Evolutionary conservation across 805 yeast species (phyloP), one percentile per base, ranked within the genome.

Genomic region (Spathaspora boniae): DNA sequence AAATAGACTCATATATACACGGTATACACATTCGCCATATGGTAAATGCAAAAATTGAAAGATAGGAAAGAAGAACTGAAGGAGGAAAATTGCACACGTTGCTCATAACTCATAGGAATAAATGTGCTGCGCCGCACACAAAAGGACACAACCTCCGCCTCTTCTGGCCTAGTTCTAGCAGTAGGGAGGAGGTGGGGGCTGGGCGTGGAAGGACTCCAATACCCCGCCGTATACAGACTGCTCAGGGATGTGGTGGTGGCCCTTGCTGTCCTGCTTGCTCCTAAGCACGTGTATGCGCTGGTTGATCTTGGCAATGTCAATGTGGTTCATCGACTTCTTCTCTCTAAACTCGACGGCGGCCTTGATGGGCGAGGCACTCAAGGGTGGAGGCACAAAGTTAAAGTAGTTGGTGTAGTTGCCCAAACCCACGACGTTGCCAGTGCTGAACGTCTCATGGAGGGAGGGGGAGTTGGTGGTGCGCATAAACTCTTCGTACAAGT

Each of bases 391-490:
- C 8, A 25, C 45, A 32, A 64, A 57, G 31, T 56, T 53, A 43
- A 62, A 59, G 40, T 56, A 60, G 29, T 58, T 54, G 11, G 29
- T 23, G n/a, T n/a, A n/a, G 42, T 58, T 64, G 5, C 72, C 70
- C 32, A 67, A 51, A 2, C 72, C 72, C 9, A 66, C 62, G 6
- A 62, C 61, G 9, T 33, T 29, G 9, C 38, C 38, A 11, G 12
- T 26, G 12, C 27, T 20, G 6, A 33, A 22, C 18, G 34, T 34
- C 27, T 38, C 42, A 26, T 58, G 51, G 29, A 53, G 44, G 16
- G 48, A 51, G 26, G 49, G 50, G 26, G 45, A 24, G 44, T 53
- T 32, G 43, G 27, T 19, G 6, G 18, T 16, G 21, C 29, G 29
- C 6, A 33, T 14, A 33, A 38, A 38, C 8, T 29, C 38, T 23